These are phyloP conservation scores for Fusarium chlamydosporum DNA, from an alignment of 2,329 filamentous ascomycete species.

Conservation along the genomic window DNA sequence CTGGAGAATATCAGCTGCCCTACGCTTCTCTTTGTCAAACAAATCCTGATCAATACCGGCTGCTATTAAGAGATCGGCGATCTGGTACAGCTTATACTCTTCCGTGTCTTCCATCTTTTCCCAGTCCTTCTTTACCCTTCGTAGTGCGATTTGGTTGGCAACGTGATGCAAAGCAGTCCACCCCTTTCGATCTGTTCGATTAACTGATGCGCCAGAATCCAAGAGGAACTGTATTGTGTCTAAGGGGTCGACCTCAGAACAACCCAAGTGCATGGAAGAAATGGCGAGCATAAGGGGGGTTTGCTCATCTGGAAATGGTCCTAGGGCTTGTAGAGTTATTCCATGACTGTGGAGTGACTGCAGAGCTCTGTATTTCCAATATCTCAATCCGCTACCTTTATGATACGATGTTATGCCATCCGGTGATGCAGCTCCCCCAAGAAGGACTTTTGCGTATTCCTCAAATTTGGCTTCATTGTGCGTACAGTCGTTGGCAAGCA, in stretches of 20 bases:
- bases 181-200: slow-evolving; percentile 11
- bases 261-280: background rate
- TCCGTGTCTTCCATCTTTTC: background rate
- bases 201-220: slow-evolving; percentile 11
- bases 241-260: background rate
- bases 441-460: slow-evolving; percentile 1
- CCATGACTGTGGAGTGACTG: slow-evolving; percentile 13
- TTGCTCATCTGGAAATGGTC: slow-evolving; percentile 2
- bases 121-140: slow-evolving; percentile 14
- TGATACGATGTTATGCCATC: background rate
- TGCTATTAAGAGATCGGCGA: background rate
- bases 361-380: slow-evolving; percentile 1
- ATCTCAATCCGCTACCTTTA: background rate
- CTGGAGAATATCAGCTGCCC: slow-evolving; percentile 8
- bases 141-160: slow-evolving; percentile 18
- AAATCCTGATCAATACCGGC: slow-evolving; percentile 20
- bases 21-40: slow-evolving; percentile 16
- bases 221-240: slow-evolving; percentile 12
- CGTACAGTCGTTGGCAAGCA: background rate
- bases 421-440: slow-evolving; percentile 2
- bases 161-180: slow-evolving; percentile 27
- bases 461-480: background rate
- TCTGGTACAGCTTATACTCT: slow-evolving; percentile 15
- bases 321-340: background rate
- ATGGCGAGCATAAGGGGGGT: slow-evolving; percentile 15